phyloP scores from a whole-genome alignment of 768 basidiomycete genomes.

The Candolleomyces eurysporus region DNA sequence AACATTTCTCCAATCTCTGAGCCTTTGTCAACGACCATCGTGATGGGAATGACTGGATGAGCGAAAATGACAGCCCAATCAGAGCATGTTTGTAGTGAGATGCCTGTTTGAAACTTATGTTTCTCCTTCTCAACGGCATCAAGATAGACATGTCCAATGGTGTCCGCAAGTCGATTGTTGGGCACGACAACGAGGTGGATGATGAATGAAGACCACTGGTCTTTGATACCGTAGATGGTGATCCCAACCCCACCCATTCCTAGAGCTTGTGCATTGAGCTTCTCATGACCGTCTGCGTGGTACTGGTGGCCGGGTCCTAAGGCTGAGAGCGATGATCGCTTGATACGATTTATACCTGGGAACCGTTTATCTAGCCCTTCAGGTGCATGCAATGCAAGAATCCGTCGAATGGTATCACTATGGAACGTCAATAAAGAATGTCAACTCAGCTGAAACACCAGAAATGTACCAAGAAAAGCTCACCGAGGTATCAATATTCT shows the following conservation, averaged over 20 bases:
- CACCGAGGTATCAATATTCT: not conserved
- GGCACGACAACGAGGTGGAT: constrained; percentile 21
- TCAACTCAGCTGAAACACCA: too few species aligned
- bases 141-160: constrained; percentile 22
- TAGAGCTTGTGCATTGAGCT: constrained; percentile 14
- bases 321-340: constrained; percentile 12
- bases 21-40: constrained; percentile 4
- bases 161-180: constrained; percentile 17
- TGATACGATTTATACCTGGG: constrained; percentile 17
- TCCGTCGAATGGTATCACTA: constrained; percentile 18
- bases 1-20: too few species aligned
- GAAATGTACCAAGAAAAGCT: too few species aligned
- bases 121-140: constrained; percentile 18
- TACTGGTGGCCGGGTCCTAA: constrained; percentile 22
- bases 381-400: constrained; percentile 15
- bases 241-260: constrained; percentile 24
- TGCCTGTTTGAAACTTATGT: constrained; percentile 9
- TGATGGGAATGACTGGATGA: constrained; percentile 1
- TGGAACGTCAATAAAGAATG: not conserved
- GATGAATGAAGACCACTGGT: constrained; percentile 22
- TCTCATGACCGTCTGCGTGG: constrained; percentile 22
- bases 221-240: constrained; percentile 21
- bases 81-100: too few species aligned
- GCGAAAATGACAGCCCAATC: not conserved
- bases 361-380: constrained; percentile 17